Conservation (phyloP, 257 asterid species). For the Przewalskia tangutica region DNA sequence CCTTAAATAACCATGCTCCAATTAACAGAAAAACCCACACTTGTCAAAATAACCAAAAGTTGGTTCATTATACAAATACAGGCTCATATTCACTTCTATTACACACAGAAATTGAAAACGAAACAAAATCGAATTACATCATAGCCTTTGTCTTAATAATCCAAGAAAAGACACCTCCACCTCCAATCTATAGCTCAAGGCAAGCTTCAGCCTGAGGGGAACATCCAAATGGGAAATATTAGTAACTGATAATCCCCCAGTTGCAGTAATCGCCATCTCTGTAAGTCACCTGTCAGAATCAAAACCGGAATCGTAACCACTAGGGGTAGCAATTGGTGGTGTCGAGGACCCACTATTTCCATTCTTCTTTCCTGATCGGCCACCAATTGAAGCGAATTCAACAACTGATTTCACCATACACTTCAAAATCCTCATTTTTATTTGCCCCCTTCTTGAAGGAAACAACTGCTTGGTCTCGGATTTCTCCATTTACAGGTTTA, state of each 20-base stretch:
- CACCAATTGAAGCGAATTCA: background rate
- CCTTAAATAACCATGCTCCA: no score
- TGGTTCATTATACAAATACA: background rate
- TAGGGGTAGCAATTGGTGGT: background rate
- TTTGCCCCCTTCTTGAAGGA: background rate
- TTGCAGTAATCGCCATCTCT: background rate
- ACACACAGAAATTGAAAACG: background rate
- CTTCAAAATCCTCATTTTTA: background rate
- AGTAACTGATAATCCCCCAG: background rate
- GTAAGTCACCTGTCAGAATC: background rate
- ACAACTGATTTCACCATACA: constrained; percentile 1
- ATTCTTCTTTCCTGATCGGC: background rate
- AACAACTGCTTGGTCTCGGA: background rate
- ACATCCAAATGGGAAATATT: background rate
- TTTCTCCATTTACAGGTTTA: background rate
- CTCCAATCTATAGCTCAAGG: background rate
- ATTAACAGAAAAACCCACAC: no score
- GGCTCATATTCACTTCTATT: background rate
- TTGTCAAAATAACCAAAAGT: background rate
- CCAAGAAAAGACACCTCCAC: background rate
- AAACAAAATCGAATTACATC: background rate
- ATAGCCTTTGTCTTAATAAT: background rate
- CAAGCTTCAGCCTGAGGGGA: background rate
- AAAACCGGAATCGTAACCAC: background rate
- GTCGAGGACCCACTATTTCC: background rate